These are phyloP conservation scores for Erodium texanum DNA, from an alignment of 441 rosid species.

Conservation along the genomic window DNA sequence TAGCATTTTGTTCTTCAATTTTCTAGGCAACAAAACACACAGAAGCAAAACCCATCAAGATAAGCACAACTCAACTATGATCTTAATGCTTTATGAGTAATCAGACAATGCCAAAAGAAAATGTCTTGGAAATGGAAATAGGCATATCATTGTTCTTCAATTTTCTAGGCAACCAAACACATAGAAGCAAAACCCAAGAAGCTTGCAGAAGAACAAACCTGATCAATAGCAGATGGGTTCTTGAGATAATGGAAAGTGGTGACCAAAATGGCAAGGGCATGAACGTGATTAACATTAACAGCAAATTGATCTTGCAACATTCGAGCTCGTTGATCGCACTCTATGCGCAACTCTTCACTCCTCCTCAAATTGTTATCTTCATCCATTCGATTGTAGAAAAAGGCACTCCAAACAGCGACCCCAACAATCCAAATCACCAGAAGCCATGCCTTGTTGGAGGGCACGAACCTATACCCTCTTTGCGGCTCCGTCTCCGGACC, in stretches of 20 bases:
- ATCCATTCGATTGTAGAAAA: constrained; percentile 54
- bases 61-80: too few relatives aligned
- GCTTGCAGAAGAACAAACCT: constrained; percentile 54
- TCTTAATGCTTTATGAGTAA: too few relatives aligned
- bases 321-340: constrained; percentile 95
- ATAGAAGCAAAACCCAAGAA: too few relatives aligned
- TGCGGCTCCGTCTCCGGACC: constrained; percentile 48
- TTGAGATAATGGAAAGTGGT: constrained; percentile 87
- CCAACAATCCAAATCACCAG: constrained; percentile 46
- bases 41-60: too few relatives aligned
- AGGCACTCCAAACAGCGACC: constrained; percentile 36
- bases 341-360: constrained; percentile 57
- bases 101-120: too few relatives aligned
- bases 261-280: constrained; percentile 90
- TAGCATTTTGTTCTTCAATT: too few relatives aligned
- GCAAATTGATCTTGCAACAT: constrained; percentile 93
- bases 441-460: constrained; percentile 55
- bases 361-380: constrained; percentile 54
- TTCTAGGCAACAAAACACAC: too few relatives aligned
- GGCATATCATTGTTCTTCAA: too few relatives aligned
- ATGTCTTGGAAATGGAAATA: too few relatives aligned
- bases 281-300: constrained; percentile 96
- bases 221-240: constrained; percentile 92
- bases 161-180: too few relatives aligned
- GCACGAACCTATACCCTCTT: constrained; percentile 60